A percentile compares a stretch with the other conserved stretches of the same genome.
Evolutionary conservation across 371 early-diverging fungal species (phyloP).

Genomic region (Mucor indicus): DNA sequence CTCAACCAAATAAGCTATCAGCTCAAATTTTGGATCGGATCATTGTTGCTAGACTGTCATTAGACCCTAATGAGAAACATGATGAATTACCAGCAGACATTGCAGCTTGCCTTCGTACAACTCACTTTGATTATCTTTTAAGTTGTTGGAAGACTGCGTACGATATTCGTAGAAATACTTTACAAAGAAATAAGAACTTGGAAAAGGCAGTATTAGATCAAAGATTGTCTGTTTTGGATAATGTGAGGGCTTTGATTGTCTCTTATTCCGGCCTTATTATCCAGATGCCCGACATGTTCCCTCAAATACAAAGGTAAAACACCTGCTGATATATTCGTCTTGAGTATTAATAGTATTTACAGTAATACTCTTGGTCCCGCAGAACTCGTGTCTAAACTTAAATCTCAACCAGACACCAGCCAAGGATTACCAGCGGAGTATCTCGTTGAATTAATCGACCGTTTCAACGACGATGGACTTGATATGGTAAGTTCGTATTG

Average conservation of each 20-base stretch:
- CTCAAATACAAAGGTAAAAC: constrained; percentile 62
- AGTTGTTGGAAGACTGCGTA: constrained; percentile 68
- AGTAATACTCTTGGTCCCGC: constrained; percentile 35
- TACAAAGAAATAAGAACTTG: constrained; percentile 51
- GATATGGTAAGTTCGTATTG: constrained; percentile 41
- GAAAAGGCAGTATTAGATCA: constrained; percentile 54
- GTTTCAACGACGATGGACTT: constrained; percentile 64
- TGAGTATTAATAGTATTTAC: background rate
- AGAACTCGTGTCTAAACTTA: constrained; percentile 45
- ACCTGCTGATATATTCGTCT: background rate
- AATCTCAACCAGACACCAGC: constrained; percentile 44
- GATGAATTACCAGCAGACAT: constrained; percentile 41
- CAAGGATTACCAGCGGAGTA: constrained; percentile 54
- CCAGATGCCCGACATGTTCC: constrained; percentile 87
- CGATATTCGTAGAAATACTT: constrained; percentile 52
- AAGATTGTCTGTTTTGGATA: constrained; percentile 59
- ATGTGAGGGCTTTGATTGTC: constrained; percentile 57
- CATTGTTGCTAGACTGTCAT: constrained; percentile 73
- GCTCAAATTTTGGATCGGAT: constrained; percentile 66
- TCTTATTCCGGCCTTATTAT: constrained; percentile 85
- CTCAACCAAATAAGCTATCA: constrained; percentile 50
- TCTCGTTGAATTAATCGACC: constrained; percentile 37
- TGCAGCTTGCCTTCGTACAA: constrained; percentile 29
- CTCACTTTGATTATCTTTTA: constrained; percentile 79
- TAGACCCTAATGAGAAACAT: constrained; percentile 52